Evolutionary conservation across 2,329 filamentous ascomycete species (phyloP), one percentile per base, ranked within the genome.

Genomic region (Didymella lethalis): DNA sequence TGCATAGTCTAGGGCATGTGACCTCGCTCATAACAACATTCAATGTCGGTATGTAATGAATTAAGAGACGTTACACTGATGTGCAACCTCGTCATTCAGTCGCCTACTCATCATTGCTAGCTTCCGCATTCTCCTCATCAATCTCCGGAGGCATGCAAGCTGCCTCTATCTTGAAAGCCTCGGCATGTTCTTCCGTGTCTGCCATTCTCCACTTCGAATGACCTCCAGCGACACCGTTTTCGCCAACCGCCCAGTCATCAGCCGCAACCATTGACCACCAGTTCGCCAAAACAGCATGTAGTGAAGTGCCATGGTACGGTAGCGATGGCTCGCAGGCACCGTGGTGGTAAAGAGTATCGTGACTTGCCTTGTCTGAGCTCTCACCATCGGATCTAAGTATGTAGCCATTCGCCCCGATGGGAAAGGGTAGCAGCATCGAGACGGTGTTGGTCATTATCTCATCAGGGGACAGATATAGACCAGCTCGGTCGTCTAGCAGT

Each of bases 391-490:
- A 31, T 41, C 36, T 54, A 16, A 54, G 29, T 40, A 47, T 32
- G 46, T 54, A 41, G 23, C 50, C 31, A 38, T 47, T 54, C 16
- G 29, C 23, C 20, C 43, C 50, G 18, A 54, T 23, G 31, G 36
- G 43, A 40, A 54, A 54, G 38, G 50, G 50, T 40, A 54, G 50
- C 36, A 54, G 43, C 50, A 54, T 23, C 40, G 41, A 46, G n/a
- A 31, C 36, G 31, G 31, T 25, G 43, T 54, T 31, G 36, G 50
- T 31, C 14, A 38, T 31, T n/a, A 47, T 29, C 16, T 29, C 10
- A 54, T 46, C 43, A 47, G 50, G 41, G 28, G 34, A 16, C 23
- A 47, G 31, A 25, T 54, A 54, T 32, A 54, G 50, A 31, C 50
- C 50, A 23, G 36, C 50, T 25, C 50, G 41, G 43, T 54, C 29